Evolutionary conservation across 108 stramenopile genomes (phyloP).

Genomic region (Cyclostephanos invisitatus): DNA sequence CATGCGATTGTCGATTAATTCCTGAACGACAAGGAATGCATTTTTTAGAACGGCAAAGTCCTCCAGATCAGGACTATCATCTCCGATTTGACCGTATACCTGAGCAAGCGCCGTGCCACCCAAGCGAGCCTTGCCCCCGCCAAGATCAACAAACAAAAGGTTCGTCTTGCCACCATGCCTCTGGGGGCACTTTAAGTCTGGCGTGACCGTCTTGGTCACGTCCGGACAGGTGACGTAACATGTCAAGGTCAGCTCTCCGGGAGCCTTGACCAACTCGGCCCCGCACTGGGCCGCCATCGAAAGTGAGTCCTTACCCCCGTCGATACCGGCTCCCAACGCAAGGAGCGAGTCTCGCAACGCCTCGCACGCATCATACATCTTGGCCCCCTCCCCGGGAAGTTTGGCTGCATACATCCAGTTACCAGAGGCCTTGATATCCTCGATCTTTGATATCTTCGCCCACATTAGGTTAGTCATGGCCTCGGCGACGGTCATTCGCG

Average conservation of each 20-base stretch:
- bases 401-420: slow-evolving; percentile 99
- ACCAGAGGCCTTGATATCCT: slow-evolving; percentile 94
- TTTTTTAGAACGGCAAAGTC: slow-evolving; percentile 82
- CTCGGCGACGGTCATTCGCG: slow-evolving; percentile 96
- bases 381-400: slow-evolving; percentile 96
- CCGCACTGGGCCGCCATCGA: slow-evolving; percentile 98
- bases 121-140: slow-evolving; percentile 81
- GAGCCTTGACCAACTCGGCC: slow-evolving; percentile 95
- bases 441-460: slow-evolving; percentile 92
- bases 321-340: slow-evolving; percentile 91
- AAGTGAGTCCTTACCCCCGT: slow-evolving; percentile 99
- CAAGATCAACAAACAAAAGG: slow-evolving; percentile 90
- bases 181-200: slow-evolving; percentile 89
- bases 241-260: slow-evolving; percentile 95
- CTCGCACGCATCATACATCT: slow-evolving; percentile 97
- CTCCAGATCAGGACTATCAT: slow-evolving; percentile 91
- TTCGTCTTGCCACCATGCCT: slow-evolving; percentile 53
- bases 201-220: slow-evolving; percentile 93
- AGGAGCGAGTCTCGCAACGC: slow-evolving; percentile 91
- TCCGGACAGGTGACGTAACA: slow-evolving; percentile 95
- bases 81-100: slow-evolving; percentile 92
- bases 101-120: slow-evolving; percentile 97
- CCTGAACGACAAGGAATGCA: slow-evolving; percentile 91
- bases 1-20: slow-evolving; percentile 73
- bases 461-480: slow-evolving; percentile 98